Evolutionary conservation across 2,329 filamentous ascomycete genomes (phyloP).

Genomic region (Fusarium sp.): DNA sequence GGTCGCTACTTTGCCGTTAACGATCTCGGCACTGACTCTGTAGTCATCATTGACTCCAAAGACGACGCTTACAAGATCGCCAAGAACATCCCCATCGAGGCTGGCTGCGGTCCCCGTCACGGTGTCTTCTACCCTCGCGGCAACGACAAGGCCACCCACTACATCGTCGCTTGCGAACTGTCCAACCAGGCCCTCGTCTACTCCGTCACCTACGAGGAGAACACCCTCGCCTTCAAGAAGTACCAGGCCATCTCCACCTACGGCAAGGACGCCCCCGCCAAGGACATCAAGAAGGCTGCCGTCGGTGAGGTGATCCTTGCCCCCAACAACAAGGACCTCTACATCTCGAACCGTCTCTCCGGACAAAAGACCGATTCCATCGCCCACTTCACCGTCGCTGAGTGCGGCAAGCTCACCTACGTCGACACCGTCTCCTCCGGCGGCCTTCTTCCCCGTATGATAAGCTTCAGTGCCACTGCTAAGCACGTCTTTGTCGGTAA

Average conservation of each 20-base stretch:
- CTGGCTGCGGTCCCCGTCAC: constrained; percentile 65
- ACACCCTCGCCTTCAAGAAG: constrained; percentile 55
- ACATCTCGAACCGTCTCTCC: constrained; percentile 66
- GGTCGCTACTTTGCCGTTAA: constrained; percentile 65
- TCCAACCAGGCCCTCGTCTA: constrained; percentile 62
- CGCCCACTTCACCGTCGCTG: constrained; percentile 60
- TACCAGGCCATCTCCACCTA: constrained; percentile 60
- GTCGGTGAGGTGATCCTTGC: constrained; percentile 63
- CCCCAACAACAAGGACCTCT: constrained; percentile 61
- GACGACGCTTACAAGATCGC: constrained; percentile 58
- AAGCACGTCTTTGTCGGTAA: constrained; percentile 64
- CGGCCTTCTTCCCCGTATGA: constrained; percentile 62
- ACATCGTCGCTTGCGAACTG: constrained; percentile 64
- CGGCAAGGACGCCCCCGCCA: constrained; percentile 53
- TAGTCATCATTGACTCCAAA: constrained; percentile 62
- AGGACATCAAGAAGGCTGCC: constrained; percentile 56
- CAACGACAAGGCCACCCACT: constrained; percentile 58
- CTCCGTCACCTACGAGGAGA: constrained; percentile 56
- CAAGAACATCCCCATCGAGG: constrained; percentile 53
- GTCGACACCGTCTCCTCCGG: constrained; percentile 53
- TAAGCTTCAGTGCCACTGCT: constrained; percentile 56
- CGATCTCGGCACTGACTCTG: constrained; percentile 65
- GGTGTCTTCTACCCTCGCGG: constrained; percentile 62
- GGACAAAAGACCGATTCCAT: constrained; percentile 63
- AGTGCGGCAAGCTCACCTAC: constrained; percentile 53